These are phyloP conservation scores for Fraxinus dipetala DNA, from an alignment of 305 asterid species.

Conservation along the genomic window DNA sequence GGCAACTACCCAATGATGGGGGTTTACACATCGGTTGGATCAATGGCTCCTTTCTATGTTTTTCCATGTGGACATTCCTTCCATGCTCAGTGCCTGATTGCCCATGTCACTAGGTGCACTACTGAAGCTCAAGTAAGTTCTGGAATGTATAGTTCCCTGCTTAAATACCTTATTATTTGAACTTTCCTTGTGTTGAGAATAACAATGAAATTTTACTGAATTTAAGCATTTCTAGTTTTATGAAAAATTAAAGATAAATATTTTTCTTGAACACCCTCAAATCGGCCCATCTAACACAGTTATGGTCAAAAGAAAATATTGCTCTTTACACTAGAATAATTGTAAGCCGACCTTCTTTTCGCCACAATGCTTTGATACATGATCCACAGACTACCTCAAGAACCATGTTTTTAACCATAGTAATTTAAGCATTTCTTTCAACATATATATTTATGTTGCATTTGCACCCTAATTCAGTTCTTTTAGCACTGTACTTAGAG, in stretches of 20 bases:
- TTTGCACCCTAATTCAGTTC: background rate
- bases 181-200: constrained; percentile 12
- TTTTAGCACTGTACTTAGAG: background rate
- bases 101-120: constrained; percentile 86
- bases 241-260: background rate
- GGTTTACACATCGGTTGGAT: constrained; percentile 70
- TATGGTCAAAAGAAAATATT: background rate
- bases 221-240: background rate
- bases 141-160: constrained; percentile 9
- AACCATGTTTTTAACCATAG: background rate
- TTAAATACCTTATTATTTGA: background rate
- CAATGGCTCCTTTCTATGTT: constrained; percentile 95
- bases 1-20: constrained; percentile 65
- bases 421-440: background rate
- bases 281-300: background rate
- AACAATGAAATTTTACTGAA: constrained; percentile 4
- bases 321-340: background rate
- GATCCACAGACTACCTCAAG: background rate
- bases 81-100: constrained; percentile 87
- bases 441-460: background rate
- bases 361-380: background rate
- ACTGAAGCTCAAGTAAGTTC: constrained; percentile 76
- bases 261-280: background rate
- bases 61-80: constrained; percentile 97
- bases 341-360: background rate